Evolutionary conservation across 176 grass and related monocot species (phyloP).

Genomic region (Pharus latifolius): DNA sequence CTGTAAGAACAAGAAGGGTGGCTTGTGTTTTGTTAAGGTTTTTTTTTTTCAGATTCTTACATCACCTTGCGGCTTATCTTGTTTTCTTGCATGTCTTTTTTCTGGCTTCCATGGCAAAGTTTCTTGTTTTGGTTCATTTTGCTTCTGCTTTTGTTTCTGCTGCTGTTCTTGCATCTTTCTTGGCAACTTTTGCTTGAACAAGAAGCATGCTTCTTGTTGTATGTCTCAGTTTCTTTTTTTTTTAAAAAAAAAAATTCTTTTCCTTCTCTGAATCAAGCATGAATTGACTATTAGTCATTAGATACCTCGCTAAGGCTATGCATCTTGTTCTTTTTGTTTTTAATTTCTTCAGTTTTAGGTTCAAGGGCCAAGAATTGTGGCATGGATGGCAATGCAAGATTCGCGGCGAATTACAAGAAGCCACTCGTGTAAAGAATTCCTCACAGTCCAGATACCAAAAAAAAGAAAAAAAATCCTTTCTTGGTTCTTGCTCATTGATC

Average conservation of each 20-base stretch:
- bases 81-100: neutral
- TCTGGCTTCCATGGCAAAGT: neutral
- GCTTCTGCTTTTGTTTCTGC: neutral
- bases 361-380: neutral
- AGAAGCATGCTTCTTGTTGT: too few relatives aligned
- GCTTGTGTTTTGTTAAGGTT: neutral
- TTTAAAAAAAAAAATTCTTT: too few relatives aligned
- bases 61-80: slow-evolving; percentile 2
- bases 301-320: neutral
- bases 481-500: neutral
- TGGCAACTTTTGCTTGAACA: neutral
- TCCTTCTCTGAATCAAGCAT: neutral
- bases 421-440: slow-evolving; percentile 21
- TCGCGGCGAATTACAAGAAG: slow-evolving; percentile 20
- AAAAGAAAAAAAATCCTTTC: neutral
- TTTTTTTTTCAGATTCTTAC: slow-evolving; percentile 3
- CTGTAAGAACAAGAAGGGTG: neutral
- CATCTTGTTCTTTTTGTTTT: neutral
- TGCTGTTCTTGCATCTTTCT: neutral
- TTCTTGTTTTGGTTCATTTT: neutral
- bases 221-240: neutral
- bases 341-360: neutral
- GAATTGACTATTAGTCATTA: neutral
- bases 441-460: neutral
- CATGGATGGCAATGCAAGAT: slow-evolving; percentile 38